A percentile compares a stretch with the other conserved stretches of the same genome.
Conservation (phyloP, 805 yeast genomes). For the Candida andamanensis region DNA sequence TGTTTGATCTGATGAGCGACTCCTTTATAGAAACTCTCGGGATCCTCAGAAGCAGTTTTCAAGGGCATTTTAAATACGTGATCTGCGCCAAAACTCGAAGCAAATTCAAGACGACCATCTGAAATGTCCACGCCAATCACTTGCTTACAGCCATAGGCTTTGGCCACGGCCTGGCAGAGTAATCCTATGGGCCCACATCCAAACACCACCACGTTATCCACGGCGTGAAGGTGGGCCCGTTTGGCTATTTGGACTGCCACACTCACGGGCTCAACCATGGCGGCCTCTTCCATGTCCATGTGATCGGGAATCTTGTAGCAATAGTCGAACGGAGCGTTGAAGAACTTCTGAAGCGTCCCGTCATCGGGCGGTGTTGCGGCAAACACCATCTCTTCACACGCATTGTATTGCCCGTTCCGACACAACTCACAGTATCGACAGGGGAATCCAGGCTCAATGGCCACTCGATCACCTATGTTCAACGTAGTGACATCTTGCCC, state of each 20-base stretch:
- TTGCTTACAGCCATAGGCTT: slow-evolving; percentile 17
- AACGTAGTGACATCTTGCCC: slow-evolving; percentile 44
- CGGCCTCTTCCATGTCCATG: slow-evolving; percentile 20
- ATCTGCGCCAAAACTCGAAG: slow-evolving; percentile 13
- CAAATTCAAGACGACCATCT: slow-evolving; percentile 19
- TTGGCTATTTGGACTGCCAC: slow-evolving; percentile 21
- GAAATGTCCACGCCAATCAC: slow-evolving; percentile 21
- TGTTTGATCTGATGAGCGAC: slow-evolving; percentile 14
- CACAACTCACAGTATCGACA: slow-evolving; percentile 32
- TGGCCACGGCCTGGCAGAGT: slow-evolving; percentile 17
- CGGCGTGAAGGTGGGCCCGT: slow-evolving; percentile 13
- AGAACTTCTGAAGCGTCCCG: slow-evolving; percentile 16
- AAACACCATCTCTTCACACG: slow-evolving; percentile 15
- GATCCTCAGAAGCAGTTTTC: slow-evolving; percentile 9
- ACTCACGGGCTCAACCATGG: slow-evolving; percentile 20
- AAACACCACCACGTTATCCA: slow-evolving; percentile 16
- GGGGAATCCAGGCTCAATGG: slow-evolving; percentile 52
- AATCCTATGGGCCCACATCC: slow-evolving; percentile 27
- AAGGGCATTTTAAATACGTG: slow-evolving; percentile 14
- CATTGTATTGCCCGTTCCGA: slow-evolving; percentile 17
- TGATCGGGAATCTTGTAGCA: slow-evolving; percentile 19
- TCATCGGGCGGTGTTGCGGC: slow-evolving; percentile 20
- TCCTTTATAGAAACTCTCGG: slow-evolving; percentile 10
- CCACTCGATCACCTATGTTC: slow-evolving; percentile 44
- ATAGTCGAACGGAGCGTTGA: slow-evolving; percentile 13